Evolutionary conservation across 1,284 basidiomycete genomes (phyloP).

Genomic region (Trichosporon asahii): DNA sequence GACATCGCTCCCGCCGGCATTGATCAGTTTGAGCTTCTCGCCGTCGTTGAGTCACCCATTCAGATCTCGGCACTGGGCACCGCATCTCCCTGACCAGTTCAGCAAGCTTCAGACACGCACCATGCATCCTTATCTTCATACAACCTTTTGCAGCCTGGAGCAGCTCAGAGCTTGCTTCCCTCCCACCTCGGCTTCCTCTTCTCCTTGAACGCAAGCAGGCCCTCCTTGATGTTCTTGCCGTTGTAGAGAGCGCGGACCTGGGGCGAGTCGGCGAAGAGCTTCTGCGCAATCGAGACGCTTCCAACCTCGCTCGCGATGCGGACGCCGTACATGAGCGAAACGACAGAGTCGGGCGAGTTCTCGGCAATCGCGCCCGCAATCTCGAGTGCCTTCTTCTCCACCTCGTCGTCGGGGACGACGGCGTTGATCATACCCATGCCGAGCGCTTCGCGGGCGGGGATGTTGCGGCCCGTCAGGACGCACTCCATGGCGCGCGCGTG

Average conservation of each 20-base stretch:
- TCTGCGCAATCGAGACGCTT: constrained; percentile 10
- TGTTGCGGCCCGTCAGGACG: constrained; percentile 22
- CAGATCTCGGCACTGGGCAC: neutral
- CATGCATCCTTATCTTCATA: neutral
- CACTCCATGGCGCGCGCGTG: constrained; percentile 21
- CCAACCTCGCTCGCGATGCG: constrained; percentile 19
- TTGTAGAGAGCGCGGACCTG: constrained; percentile 14
- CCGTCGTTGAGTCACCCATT: neutral
- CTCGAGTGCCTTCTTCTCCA: constrained; percentile 20
- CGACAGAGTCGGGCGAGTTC: constrained; percentile 24
- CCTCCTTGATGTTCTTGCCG: constrained; percentile 24
- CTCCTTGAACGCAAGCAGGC: constrained; percentile 23
- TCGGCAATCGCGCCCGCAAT: constrained; percentile 16
- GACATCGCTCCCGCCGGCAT: neutral
- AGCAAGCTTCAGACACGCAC: neutral
- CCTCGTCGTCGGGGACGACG: constrained; percentile 23
- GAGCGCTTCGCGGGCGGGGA: constrained; percentile 19
- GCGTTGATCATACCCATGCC: constrained; percentile 22
- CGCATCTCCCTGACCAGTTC: neutral
- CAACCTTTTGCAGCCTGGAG: neutral
- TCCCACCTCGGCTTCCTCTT: constrained; percentile 19
- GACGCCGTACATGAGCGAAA: constrained; percentile 19
- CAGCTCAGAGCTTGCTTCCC: constrained; percentile 17
- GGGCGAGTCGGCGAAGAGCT: constrained; percentile 17
- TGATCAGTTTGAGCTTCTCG: neutral